Conservation (phyloP, 768 basidiomycete species). For the Trametopsis cervina region DNA sequence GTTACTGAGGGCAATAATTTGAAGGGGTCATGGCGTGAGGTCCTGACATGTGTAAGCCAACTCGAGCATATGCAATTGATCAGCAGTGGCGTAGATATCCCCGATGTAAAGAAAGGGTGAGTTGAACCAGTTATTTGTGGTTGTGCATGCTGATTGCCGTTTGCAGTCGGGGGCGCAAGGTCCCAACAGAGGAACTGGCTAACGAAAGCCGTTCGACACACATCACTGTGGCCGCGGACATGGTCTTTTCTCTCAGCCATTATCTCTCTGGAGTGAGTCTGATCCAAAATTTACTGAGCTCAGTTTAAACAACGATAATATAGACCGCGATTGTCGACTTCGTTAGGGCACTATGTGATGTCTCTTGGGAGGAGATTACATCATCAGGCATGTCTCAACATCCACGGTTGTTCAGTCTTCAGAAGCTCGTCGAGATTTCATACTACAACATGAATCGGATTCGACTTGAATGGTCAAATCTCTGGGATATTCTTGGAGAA, state of each 20-base stretch:
- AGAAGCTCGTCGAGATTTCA: slow-evolving; percentile 97
- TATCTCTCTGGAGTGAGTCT: slow-evolving; percentile 86
- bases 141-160: too few relatives aligned
- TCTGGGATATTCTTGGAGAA: slow-evolving; percentile 97
- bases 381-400: slow-evolving; percentile 92
- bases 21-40: slow-evolving; percentile 94
- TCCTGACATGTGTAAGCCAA: slow-evolving; percentile 95
- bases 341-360: slow-evolving; percentile 89
- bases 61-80: slow-evolving; percentile 98
- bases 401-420: slow-evolving; percentile 92
- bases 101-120: slow-evolving; percentile 81
- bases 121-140: slow-evolving; percentile 25
- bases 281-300: background rate
- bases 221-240: slow-evolving; percentile 97
- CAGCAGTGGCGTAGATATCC: slow-evolving; percentile 80
- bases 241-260: slow-evolving; percentile 97
- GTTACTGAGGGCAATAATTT: slow-evolving; percentile 95
- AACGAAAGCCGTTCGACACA: slow-evolving; percentile 96
- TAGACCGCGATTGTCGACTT: slow-evolving; percentile 98
- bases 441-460: slow-evolving; percentile 99
- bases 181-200: slow-evolving; percentile 88
- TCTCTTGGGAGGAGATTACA: slow-evolving; percentile 99
- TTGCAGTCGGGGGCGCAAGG: slow-evolving; percentile 38
- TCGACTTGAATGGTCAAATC: slow-evolving; percentile 94
- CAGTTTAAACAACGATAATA: slow-evolving; percentile 6